phyloP scores from a whole-genome alignment of 2,329 filamentous ascomycete genomes.

The Aspergillus caelatus region DNA sequence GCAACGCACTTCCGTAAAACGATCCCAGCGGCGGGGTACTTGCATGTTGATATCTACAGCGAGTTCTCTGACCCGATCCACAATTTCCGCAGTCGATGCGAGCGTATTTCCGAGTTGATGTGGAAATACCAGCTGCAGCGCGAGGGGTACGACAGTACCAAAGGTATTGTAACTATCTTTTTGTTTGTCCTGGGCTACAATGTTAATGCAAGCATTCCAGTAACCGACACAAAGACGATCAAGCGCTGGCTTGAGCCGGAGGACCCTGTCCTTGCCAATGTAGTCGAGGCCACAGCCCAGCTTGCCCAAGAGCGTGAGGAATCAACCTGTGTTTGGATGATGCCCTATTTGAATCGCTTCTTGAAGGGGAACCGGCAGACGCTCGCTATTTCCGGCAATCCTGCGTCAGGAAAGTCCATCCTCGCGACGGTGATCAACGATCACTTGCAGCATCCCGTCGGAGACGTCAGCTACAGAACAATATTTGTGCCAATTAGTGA shows the following conservation, averaged over 20 bases:
- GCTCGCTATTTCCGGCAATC: conserved; percentile 47
- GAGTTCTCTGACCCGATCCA: conserved; percentile 41
- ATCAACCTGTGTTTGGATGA: conserved; percentile 59
- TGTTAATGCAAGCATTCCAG: conserved; percentile 16
- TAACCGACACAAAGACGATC: conserved; percentile 35
- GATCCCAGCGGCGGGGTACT: conserved; percentile 25
- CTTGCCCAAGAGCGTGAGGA: conserved; percentile 50
- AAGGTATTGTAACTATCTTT: conserved; percentile 23
- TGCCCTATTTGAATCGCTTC: conserved; percentile 53
- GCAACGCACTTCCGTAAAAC: conserved; percentile 42
- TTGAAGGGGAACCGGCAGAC: conserved; percentile 48
- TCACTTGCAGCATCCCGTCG: conserved; percentile 41
- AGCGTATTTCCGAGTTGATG: conserved; percentile 41
- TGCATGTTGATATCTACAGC: conserved; percentile 42
- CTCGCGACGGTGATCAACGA: conserved; percentile 44
- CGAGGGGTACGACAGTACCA: conserved; percentile 34
- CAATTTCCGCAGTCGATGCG: conserved; percentile 39
- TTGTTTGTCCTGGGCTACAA: neutral
- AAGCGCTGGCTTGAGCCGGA: conserved; percentile 49
- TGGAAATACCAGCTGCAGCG: conserved; percentile 43
- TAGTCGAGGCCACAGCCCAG: conserved; percentile 48
- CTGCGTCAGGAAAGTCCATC: conserved; percentile 45
- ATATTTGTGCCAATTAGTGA: conserved; percentile 42
- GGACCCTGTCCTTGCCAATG: conserved; percentile 47
- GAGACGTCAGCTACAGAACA: conserved; percentile 37